These are phyloP conservation scores for Xylaria sp. DNA, from an alignment of 2,329 filamentous ascomycete genomes.

Conservation along the genomic window DNA sequence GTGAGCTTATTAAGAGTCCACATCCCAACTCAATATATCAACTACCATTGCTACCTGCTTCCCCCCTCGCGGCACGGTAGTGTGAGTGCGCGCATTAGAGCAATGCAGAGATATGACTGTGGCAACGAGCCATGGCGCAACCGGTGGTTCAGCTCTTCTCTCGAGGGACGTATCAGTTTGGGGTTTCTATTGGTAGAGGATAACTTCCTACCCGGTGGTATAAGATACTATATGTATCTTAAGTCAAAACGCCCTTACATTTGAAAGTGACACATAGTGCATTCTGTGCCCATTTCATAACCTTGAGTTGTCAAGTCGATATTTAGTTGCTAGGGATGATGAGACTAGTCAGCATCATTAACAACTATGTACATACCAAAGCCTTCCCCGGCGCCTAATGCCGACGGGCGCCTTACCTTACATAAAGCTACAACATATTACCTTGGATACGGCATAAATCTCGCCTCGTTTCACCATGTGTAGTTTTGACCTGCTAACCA, in stretches of 20 bases:
- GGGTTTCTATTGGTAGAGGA: constrained; percentile 3
- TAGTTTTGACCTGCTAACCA: not conserved
- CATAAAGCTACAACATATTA: not conserved
- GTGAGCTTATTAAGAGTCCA: constrained; percentile 22
- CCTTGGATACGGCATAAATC: not conserved
- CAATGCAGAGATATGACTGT: constrained; percentile 25
- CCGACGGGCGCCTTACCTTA: constrained; percentile 1
- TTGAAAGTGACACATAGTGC: constrained; percentile 2
- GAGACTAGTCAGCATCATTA: constrained; percentile 12
- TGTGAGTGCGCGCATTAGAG: constrained; percentile 24
- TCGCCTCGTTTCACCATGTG: too few relatives aligned
- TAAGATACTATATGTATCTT: not conserved
- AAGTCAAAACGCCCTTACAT: not conserved
- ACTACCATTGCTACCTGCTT: constrained; percentile 18
- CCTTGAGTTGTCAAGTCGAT: constrained; percentile 9
- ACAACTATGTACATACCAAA: constrained; percentile 1
- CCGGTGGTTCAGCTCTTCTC: constrained; percentile 26
- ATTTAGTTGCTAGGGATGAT: constrained; percentile 13
- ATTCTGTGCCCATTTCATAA: not conserved
- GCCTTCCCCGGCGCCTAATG: constrained; percentile 1
- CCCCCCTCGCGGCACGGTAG: not conserved
- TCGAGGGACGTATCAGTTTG: constrained; percentile 6
- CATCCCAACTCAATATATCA: constrained; percentile 27
- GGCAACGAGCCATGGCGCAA: constrained; percentile 20
- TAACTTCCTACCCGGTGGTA: not conserved